These are phyloP conservation scores for Suillus hirtellus DNA, from an alignment of 768 basidiomycete genomes.

Conservation along the genomic window DNA sequence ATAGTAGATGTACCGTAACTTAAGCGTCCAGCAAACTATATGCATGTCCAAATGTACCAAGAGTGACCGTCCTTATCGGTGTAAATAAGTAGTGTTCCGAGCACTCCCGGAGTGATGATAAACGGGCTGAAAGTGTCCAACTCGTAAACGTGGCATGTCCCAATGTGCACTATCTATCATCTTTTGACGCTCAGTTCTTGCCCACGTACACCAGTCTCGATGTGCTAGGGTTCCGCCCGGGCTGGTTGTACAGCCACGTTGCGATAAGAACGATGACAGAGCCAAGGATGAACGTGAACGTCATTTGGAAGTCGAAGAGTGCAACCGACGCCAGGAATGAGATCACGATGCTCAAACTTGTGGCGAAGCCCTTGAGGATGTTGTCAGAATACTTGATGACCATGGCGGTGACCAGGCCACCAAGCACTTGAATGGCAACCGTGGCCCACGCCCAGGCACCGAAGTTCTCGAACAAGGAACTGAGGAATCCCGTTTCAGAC, in stretches of 20 bases:
- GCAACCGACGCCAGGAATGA: conserved; percentile 91
- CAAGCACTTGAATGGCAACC: conserved; percentile 83
- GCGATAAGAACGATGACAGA: conserved; percentile 81
- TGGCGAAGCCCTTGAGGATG: conserved; percentile 93
- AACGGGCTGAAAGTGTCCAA: conserved; percentile 1
- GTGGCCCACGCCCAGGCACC: conserved; percentile 92
- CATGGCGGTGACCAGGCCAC: conserved; percentile 89
- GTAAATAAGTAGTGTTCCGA: conserved; percentile 19
- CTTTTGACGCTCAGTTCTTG: conserved; percentile 19
- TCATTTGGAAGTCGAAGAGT: conserved; percentile 88
- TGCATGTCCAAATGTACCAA: conserved; percentile 29
- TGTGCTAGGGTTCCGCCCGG: conserved; percentile 34
- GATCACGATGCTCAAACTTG: conserved; percentile 89
- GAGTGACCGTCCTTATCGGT: conserved; percentile 23
- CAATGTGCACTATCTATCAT: background rate
- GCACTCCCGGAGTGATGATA: background rate
- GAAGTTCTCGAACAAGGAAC: conserved; percentile 78
- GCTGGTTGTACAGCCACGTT: conserved; percentile 92
- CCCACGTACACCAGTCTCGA: conserved; percentile 30
- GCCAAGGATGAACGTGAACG: conserved; percentile 83
- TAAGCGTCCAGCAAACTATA: conserved; percentile 17
- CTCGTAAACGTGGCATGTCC: conserved; percentile 6
- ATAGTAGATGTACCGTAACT: conserved; percentile 24
- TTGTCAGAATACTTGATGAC: conserved; percentile 96
- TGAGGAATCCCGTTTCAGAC: conserved; percentile 40